Evolutionary conservation across 2,329 filamentous ascomycete genomes (phyloP).

Genomic region (Sclerotinia minor): DNA sequence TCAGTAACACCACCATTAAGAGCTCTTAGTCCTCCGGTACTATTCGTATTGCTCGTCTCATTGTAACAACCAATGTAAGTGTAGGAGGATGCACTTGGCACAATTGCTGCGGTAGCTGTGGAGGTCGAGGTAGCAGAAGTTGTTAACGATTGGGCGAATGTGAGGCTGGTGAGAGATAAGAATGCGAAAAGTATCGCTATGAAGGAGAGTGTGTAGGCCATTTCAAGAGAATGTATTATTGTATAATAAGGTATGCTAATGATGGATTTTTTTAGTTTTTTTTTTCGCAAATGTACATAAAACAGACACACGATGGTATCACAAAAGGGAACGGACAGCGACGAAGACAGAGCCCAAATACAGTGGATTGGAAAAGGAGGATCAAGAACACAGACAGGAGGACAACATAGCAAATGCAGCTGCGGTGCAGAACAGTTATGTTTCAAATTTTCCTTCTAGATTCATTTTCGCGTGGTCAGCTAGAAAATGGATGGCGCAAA

Average conservation of each 20-base stretch:
- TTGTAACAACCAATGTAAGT: slow-evolving; percentile 20
- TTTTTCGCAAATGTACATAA: not conserved
- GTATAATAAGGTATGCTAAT: not conserved
- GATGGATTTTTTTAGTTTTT: not conserved
- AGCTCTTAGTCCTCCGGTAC: slow-evolving; percentile 5
- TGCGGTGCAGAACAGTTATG: not conserved
- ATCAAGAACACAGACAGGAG: not conserved
- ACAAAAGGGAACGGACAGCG: slow-evolving; percentile 2
- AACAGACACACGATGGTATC: not conserved
- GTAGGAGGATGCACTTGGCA: slow-evolving; percentile 6
- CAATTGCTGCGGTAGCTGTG: not conserved
- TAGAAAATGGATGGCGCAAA: not conserved
- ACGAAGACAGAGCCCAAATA: no score
- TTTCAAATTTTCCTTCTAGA: not conserved
- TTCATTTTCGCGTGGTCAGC: not conserved
- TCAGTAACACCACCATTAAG: slow-evolving; percentile 6
- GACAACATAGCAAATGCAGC: not conserved
- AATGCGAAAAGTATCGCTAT: not conserved
- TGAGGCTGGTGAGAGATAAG: not conserved
- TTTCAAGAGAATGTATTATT: not conserved
- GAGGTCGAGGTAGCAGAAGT: not conserved
- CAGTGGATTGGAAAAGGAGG: no score
- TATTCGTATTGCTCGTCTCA: slow-evolving; percentile 1
- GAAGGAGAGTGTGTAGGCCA: not conserved
- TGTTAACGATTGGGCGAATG: not conserved